Base-by-base conservation (phyloP, 2,329 filamentous ascomycete genomes). In the Penicillium sumatraense region DNA sequence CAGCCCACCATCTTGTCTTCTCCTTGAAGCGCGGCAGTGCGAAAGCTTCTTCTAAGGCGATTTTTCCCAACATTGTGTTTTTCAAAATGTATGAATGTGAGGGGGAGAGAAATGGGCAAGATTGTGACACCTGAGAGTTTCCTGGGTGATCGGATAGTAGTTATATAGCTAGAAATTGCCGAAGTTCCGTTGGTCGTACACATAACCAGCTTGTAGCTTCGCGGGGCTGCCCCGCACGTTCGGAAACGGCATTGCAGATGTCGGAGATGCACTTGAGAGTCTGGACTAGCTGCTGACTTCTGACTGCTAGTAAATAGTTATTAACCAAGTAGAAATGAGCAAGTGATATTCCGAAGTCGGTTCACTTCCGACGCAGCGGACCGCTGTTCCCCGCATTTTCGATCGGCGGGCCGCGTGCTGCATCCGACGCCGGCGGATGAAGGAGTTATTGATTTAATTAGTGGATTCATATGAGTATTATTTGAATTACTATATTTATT, bases 1-100 rank as follows among this genome's bases (percentile, higher is more conserved):
- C 72, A 1, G 85, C 86, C 84, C 84, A 86, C 83, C 84, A 86
- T 62, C 76, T 74, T 5, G 82, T 84, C 69, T 81, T 82, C 59
- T 86, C 82, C 42, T 80, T 76, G 58, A 86, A 78, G 29, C 83
- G 79, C 41, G 86, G 83, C 6, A 86, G 76, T 57, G 81, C 81
- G 59, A 86, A 87, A 13, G 84, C 83, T 72, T 87, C 85, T 68
- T 87, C 85, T 20, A 87, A 75, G 11, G 82, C 81, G 54, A 87
- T 78, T 59, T 88, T 87, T 56, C 85, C 85, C 11, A 80, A 71
- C 83, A 86, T 86, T 21, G 41, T 65, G 49, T 27, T 5, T 26
- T 44, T 44, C 5, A n/a, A 6, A 20, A 11, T 11, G 18, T 16
- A 6, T 10, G 35, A 44, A 14, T 40, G 9, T 26, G n/a, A 26